A percentile compares a stretch with the other conserved stretches of the same genome.
These are phyloP conservation scores for Dioscorea dumetorum DNA, from an alignment of 106 monocot species.

Conservation along the genomic window DNA sequence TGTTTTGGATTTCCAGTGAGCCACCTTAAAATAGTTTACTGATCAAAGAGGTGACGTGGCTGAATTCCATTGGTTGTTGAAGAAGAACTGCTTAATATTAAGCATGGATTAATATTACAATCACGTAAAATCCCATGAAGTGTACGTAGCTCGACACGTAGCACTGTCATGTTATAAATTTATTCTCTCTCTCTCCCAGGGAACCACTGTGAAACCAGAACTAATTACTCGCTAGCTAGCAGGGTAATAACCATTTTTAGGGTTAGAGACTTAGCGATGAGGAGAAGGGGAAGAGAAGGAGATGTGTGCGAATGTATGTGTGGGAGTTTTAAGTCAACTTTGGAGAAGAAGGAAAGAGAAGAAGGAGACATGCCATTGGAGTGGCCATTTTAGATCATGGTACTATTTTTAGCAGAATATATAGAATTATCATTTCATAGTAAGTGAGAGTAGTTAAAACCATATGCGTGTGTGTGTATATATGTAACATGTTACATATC, in stretches of 20 bases:
- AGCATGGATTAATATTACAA: too few relatives aligned
- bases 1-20: too few relatives aligned
- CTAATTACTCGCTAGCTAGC: too few relatives aligned
- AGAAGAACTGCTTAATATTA: too few relatives aligned
- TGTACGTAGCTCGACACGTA: constrained; percentile 1
- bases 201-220: neutral
- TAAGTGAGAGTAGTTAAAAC: neutral
- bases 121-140: too few relatives aligned
- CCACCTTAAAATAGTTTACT: too few relatives aligned
- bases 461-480: neutral
- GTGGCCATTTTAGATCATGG: neutral
- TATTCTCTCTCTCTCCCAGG: neutral
- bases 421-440: constrained; percentile 3
- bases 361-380: constrained; percentile 1
- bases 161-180: neutral
- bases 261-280: neutral
- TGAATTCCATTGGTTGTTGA: too few relatives aligned
- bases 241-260: neutral
- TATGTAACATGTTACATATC: neutral
- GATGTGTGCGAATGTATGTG: neutral
- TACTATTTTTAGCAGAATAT: constrained; percentile 9
- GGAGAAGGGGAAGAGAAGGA: neutral
- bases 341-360: too few relatives aligned
- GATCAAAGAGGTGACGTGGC: too few relatives aligned
- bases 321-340: neutral